A percentile compares a stretch with the other conserved stretches of the same genome.
Conservation (phyloP, 352 stramenopile genomes). For the Phytophthora chlamydospora region DNA sequence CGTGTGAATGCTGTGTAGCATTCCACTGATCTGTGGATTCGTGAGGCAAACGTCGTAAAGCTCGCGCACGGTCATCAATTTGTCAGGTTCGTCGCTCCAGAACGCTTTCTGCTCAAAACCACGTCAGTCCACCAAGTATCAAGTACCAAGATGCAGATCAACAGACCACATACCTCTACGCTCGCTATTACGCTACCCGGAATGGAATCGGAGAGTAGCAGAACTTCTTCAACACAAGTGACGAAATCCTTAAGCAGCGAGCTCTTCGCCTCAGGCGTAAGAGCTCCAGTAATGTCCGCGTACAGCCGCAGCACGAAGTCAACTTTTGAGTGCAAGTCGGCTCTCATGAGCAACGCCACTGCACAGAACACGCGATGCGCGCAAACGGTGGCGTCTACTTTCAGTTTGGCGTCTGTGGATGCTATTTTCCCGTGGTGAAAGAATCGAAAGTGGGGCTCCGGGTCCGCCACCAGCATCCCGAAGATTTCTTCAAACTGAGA, state of each 20-base stretch:
- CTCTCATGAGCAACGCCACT: conserved; percentile 56
- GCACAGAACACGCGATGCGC: conserved; percentile 65
- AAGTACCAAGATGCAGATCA: not conserved
- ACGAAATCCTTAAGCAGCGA: conserved; percentile 54
- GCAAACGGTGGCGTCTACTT: conserved; percentile 37
- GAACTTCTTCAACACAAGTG: conserved; percentile 43
- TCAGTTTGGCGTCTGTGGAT: conserved; percentile 19
- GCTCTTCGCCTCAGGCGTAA: conserved; percentile 49
- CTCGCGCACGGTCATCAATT: conserved; percentile 45
- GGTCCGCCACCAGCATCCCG: conserved; percentile 70
- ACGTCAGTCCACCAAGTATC: not conserved
- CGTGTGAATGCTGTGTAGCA: conserved; percentile 58
- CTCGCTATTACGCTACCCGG: conserved; percentile 18
- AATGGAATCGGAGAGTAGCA: conserved; percentile 43
- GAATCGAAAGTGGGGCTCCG: conserved; percentile 70
- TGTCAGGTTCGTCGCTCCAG: conserved; percentile 44
- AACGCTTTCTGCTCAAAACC: conserved; percentile 45
- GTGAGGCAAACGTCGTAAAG: conserved; percentile 70
- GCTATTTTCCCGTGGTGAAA: conserved; percentile 45
- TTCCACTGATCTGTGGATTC: conserved; percentile 53
- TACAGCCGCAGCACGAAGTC: conserved; percentile 67
- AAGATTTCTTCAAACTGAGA: conserved; percentile 79
- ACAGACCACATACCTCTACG: conserved; percentile 23
- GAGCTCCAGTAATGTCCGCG: conserved; percentile 44
- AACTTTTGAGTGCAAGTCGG: conserved; percentile 65